Conservation (phyloP, 306 rosid species). For the Cucumis melo region DNA sequence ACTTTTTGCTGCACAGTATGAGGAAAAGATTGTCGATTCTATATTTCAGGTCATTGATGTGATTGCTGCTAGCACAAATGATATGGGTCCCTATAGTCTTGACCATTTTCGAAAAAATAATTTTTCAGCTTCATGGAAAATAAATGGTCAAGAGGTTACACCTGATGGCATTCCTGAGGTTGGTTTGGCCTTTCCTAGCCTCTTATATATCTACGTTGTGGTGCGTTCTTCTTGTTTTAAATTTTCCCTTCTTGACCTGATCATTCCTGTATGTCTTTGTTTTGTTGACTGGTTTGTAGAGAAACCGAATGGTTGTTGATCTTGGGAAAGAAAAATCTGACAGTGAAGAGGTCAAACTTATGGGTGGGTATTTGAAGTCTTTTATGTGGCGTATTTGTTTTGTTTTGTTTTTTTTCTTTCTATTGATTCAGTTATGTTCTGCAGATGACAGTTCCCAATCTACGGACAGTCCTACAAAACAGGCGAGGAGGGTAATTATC, state of each 20-base stretch:
- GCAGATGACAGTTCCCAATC: conserved; percentile 32
- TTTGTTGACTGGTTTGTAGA: conserved; percentile 13
- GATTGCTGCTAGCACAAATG: conserved; percentile 57
- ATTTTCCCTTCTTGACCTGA: not conserved
- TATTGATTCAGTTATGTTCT: conserved; percentile 10
- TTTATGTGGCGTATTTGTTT: not conserved
- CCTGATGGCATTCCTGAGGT: conserved; percentile 39
- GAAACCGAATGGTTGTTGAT: conserved; percentile 26
- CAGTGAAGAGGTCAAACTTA: conserved; percentile 22
- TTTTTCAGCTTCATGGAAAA: conserved; percentile 69
- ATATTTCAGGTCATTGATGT: conserved; percentile 66
- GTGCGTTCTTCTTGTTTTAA: not conserved
- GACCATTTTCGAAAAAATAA: conserved; percentile 62
- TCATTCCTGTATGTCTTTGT: not conserved
- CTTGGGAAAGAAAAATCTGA: conserved; percentile 32
- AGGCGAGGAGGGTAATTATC: conserved; percentile 63
- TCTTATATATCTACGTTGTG: not conserved
- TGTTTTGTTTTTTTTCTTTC: conserved; percentile 8
- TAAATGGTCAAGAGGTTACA: conserved; percentile 31
- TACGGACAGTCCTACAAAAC: conserved; percentile 32
- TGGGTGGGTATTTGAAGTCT: conserved; percentile 26
- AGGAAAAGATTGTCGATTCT: conserved; percentile 16
- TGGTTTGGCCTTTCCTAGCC: conserved; percentile 10
- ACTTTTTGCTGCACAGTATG: not conserved
- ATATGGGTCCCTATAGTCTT: conserved; percentile 74